Conservation (phyloP, 2,329 filamentous ascomycete genomes). For the Colletotrichum tamarilloi region DNA sequence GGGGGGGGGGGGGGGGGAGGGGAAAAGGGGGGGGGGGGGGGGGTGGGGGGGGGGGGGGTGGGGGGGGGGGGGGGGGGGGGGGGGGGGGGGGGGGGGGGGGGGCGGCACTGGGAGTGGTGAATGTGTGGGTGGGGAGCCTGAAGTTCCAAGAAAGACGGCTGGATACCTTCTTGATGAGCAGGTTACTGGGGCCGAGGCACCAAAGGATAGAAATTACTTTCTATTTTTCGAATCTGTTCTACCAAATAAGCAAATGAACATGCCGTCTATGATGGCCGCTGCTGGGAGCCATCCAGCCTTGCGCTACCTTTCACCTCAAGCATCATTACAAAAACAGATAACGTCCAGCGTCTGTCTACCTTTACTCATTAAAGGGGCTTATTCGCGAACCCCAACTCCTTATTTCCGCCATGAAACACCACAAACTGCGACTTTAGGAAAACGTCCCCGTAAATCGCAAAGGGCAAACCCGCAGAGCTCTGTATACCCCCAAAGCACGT, state of each 20-base stretch:
- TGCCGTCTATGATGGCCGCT: background rate
- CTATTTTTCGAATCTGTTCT: background rate
- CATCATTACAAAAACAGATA: background rate
- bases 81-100: too few species aligned
- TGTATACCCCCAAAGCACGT: constrained; percentile 53
- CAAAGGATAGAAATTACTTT: background rate
- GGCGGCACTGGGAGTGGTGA: too few species aligned
- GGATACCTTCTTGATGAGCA: background rate
- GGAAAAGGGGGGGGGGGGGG: too few species aligned
- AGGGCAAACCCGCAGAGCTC: constrained; percentile 46
- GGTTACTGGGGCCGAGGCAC: background rate
- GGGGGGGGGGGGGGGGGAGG: too few species aligned
- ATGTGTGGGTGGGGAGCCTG: background rate
- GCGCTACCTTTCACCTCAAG: background rate
- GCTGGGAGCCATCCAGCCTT: background rate
- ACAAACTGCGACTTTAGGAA: constrained; percentile 58
- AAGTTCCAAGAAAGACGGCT: background rate
- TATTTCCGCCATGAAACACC: constrained; percentile 50
- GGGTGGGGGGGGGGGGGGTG: too few species aligned
- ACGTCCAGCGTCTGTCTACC: constrained; percentile 10
- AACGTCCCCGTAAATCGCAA: constrained; percentile 54
- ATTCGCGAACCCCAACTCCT: constrained; percentile 51
- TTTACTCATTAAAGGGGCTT: constrained; percentile 41
- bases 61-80: too few species aligned
- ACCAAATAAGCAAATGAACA: background rate